phyloP scores from a whole-genome alignment of 306 rosid genomes.

The Geum urbanum region DNA sequence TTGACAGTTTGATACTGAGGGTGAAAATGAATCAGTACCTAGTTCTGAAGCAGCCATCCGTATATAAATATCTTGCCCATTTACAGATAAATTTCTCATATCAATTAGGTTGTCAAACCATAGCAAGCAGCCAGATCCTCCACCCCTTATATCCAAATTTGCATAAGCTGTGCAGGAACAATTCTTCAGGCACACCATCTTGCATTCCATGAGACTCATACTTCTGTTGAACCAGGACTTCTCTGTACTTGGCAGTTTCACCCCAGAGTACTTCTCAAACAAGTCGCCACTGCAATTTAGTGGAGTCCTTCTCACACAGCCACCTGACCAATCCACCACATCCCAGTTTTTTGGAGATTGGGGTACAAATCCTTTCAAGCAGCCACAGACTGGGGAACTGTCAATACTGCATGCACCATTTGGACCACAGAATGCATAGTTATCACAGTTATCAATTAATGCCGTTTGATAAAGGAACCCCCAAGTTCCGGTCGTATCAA shows the following conservation, averaged over 20 bases:
- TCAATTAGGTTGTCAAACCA: conserved; percentile 37
- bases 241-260: background rate
- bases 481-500: background rate
- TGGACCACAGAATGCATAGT: conserved; percentile 3
- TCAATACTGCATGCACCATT: background rate
- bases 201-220: background rate
- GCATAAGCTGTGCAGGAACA: conserved; percentile 15
- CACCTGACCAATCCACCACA: background rate
- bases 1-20: background rate
- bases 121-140: conserved; percentile 45
- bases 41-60: conserved; percentile 38
- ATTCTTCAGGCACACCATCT: background rate
- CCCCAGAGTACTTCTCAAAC: background rate
- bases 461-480: background rate
- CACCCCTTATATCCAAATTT: conserved; percentile 14
- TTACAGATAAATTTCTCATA: conserved; percentile 7
- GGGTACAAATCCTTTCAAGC: background rate
- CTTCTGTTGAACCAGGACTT: conserved; percentile 10
- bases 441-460: background rate
- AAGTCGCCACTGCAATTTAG: background rate
- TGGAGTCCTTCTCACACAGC: background rate
- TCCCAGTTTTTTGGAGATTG: background rate
- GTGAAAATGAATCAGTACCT: conserved; percentile 15
- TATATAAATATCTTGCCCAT: conserved; percentile 40
- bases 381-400: conserved; percentile 3